Conservation (phyloP, 139 green algal genomes). For the Chlamydomonas schloesseri region DNA sequence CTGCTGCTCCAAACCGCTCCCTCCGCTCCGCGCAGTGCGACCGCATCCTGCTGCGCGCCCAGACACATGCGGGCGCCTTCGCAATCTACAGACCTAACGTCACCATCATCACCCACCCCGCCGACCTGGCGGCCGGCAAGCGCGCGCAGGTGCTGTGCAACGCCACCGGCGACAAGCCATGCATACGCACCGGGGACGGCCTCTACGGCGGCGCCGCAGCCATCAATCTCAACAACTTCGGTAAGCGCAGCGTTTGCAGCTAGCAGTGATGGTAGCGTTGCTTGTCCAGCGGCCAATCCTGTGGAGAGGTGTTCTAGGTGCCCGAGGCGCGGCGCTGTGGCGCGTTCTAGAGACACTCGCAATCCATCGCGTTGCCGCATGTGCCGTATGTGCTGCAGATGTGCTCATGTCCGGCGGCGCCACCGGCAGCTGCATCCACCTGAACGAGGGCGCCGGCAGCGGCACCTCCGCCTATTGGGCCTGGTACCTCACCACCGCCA, state of each 20-base stretch:
- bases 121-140: not conserved
- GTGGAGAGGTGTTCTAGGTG: too few relatives aligned
- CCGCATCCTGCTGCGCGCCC: slow-evolving; percentile 17
- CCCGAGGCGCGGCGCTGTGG: too few relatives aligned
- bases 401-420: not conserved
- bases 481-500: not conserved
- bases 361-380: too few relatives aligned
- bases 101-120: slow-evolving; percentile 33
- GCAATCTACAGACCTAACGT: slow-evolving; percentile 35
- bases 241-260: too few relatives aligned
- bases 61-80: slow-evolving; percentile 11
- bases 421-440: slow-evolving; percentile 27
- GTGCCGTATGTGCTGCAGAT: not conserved
- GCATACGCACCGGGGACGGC: slow-evolving; percentile 31
- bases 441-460: slow-evolving; percentile 43
- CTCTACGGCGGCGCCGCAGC: slow-evolving; percentile 9
- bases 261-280: too few relatives aligned
- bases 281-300: too few relatives aligned
- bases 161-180: not conserved
- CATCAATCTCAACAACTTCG: slow-evolving; percentile 13
- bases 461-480: slow-evolving; percentile 27
- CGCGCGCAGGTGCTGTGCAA: slow-evolving; percentile 27
- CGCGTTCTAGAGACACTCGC: too few relatives aligned
- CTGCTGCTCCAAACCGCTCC: too few relatives aligned
- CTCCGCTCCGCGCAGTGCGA: too few relatives aligned